These are phyloP conservation scores for Skeletonema grethae DNA, from an alignment of 108 stramenopile species.

Conservation along the genomic window DNA sequence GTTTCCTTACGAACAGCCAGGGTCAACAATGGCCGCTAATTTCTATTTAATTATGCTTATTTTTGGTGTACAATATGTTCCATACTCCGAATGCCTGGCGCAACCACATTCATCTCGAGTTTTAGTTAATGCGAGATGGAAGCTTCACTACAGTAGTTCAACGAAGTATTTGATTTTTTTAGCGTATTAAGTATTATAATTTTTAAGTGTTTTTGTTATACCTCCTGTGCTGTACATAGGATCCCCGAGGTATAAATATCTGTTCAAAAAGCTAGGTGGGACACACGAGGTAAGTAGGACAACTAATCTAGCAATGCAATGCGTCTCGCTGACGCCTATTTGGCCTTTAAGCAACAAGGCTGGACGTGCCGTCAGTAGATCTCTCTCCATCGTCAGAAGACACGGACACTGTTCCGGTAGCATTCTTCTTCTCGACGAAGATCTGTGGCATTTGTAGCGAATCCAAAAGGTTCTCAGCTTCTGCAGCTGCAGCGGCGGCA, in stretches of 20 bases:
- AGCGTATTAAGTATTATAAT: not conserved
- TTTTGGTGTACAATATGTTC: not conserved
- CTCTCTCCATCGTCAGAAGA: constrained; percentile 45
- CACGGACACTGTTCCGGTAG: constrained; percentile 28
- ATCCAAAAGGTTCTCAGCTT: constrained; percentile 80
- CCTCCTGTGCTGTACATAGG: not conserved
- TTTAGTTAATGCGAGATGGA: no score
- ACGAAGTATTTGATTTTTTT: not conserved
- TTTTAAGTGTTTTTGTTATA: not conserved
- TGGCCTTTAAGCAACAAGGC: not conserved
- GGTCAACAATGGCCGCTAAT: not conserved
- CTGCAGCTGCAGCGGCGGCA: constrained; percentile 32
- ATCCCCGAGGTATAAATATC: not conserved
- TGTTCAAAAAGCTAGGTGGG: not conserved
- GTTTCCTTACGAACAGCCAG: not conserved
- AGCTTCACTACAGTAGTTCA: no score
- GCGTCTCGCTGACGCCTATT: not conserved
- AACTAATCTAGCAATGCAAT: constrained; percentile 6
- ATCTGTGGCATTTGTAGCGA: constrained; percentile 62
- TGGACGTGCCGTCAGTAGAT: constrained; percentile 18
- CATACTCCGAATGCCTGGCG: no score
- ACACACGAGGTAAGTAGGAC: not conserved
- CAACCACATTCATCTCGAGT: no score
- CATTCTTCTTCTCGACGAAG: constrained; percentile 18
- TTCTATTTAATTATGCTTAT: not conserved